Evolutionary conservation across 768 basidiomycete genomes (phyloP), one percentile per base, ranked within the genome.

Genomic region (Podaxis sp.): DNA sequence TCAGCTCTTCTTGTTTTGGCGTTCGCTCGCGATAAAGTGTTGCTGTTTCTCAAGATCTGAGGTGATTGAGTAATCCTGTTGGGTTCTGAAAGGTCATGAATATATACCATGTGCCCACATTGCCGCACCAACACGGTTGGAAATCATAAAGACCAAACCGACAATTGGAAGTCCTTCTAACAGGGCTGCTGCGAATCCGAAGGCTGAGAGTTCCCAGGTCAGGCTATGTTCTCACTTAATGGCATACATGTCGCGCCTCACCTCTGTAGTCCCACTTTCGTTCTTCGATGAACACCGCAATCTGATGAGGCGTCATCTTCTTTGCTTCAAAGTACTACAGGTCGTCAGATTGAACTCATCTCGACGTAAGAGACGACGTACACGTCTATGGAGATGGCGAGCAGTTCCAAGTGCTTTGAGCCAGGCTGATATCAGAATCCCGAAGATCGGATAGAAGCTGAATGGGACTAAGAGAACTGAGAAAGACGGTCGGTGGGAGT

Each of bases 41-140:
- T 83, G 82, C 25, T 73, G 67, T 67, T 88, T 88, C 71, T 88
- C 88, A 2, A 88, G 70, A 69, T 88, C 85, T 87, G 49, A 33
- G 36, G 25, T 61, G 1, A 47, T 29, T n/a, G 53, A 50, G 3
- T 24, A 24, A 12, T 4, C 24, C 19, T 24, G 49, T 22, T 24
- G 24, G 17, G 12, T 8, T 50, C 29, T 19, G 17, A 64, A 9
- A 37, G 43, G 58, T 9, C 29, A 17, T 50, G 36, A 25, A 51
- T 11, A 73, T 75, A 22, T 51, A 91, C 89, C 91, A 65, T 88
- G 86, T 4, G 91, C 90, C 90, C 94, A 97, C 95, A 97, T 96
- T 1, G 94, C 94, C 2, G 93, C 95, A 5, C 94, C 94, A 25
- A 96, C 84, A 5, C 93, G 82, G 71, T 96, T 96, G 0, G 93